These are phyloP conservation scores for Thermochaetoides thermophila DNA, from an alignment of 495 filamentous ascomycete species.

Conservation along the genomic window DNA sequence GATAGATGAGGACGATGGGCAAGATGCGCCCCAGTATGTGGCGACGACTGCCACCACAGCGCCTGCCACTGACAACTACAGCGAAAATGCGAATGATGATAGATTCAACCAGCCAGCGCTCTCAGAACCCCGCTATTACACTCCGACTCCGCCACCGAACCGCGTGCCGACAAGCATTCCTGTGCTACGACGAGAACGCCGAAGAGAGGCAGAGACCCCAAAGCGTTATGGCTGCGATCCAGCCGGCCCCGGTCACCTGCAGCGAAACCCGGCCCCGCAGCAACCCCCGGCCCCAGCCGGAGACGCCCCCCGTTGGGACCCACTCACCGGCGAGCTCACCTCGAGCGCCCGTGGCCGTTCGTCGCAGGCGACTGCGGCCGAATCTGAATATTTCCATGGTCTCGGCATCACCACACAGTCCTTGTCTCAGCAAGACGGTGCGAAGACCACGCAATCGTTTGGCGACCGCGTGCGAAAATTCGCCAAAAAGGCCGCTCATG, in stretches of 20 bases:
- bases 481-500: conserved; percentile 18
- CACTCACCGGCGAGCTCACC: conserved; percentile 35
- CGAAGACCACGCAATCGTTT: conserved; percentile 22
- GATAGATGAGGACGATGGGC: conserved; percentile 30
- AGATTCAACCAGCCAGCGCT: not conserved
- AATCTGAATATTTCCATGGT: conserved; percentile 27
- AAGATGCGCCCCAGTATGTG: not conserved
- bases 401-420: conserved; percentile 18
- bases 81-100: conserved; percentile 1
- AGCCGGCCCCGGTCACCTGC: too few relatives aligned
- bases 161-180: conserved; percentile 29
- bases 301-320: conserved; percentile 31
- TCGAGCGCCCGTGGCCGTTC: conserved; percentile 28
- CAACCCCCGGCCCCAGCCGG: conserved; percentile 17
- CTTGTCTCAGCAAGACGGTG: conserved; percentile 10
- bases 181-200: conserved; percentile 33
- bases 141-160: conserved; percentile 6
- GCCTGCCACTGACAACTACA: too few relatives aligned
- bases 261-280: conserved; percentile 13
- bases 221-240: conserved; percentile 22
- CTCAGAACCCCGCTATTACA: conserved; percentile 1
- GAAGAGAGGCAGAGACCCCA: conserved; percentile 27
- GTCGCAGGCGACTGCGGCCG: conserved; percentile 32
- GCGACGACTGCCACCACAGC: too few relatives aligned
- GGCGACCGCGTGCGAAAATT: conserved; percentile 33